These are phyloP conservation scores for Coemansia aciculifera DNA, from an alignment of 192 early-diverging fungal genomes.

Conservation along the genomic window DNA sequence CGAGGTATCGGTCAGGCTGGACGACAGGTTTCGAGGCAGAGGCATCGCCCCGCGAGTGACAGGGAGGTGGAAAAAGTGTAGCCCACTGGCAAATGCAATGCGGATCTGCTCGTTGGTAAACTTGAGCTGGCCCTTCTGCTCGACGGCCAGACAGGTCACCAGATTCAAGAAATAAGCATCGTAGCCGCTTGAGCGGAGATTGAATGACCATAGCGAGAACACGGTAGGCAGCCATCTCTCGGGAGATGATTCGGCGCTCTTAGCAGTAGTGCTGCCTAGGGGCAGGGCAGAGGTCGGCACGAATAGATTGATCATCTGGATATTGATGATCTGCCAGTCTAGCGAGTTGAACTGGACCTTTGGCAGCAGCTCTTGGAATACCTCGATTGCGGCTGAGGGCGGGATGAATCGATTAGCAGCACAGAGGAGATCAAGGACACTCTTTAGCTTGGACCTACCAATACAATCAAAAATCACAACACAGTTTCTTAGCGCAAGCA, in stretches of 20 bases:
- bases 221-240: conserved; percentile 76
- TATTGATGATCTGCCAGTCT: conserved; percentile 59
- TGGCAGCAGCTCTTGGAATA: conserved; percentile 79
- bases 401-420: conserved; percentile 65
- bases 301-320: conserved; percentile 66
- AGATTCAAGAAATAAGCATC: conserved; percentile 74
- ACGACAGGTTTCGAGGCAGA: conserved; percentile 25
- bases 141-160: conserved; percentile 66
- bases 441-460: conserved; percentile 44
- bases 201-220: conserved; percentile 80
- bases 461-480: not conserved
- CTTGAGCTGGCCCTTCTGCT: conserved; percentile 34
- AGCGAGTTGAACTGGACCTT: conserved; percentile 69
- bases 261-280: not conserved
- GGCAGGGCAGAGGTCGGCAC: conserved; percentile 58
- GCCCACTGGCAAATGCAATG: conserved; percentile 53
- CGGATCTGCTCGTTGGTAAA: conserved; percentile 46
- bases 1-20: conserved; percentile 30
- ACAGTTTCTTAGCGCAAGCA: not conserved
- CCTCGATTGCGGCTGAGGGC: conserved; percentile 62
- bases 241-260: conserved; percentile 34
- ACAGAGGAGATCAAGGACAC: conserved; percentile 26
- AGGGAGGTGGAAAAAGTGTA: conserved; percentile 50
- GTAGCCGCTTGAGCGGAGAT: conserved; percentile 59
- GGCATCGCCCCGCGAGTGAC: conserved; percentile 19